A percentile compares a stretch with the other conserved stretches of the same genome.
Conservation (phyloP, 1,284 basidiomycete genomes). For the Schizophyllum amplum region DNA sequence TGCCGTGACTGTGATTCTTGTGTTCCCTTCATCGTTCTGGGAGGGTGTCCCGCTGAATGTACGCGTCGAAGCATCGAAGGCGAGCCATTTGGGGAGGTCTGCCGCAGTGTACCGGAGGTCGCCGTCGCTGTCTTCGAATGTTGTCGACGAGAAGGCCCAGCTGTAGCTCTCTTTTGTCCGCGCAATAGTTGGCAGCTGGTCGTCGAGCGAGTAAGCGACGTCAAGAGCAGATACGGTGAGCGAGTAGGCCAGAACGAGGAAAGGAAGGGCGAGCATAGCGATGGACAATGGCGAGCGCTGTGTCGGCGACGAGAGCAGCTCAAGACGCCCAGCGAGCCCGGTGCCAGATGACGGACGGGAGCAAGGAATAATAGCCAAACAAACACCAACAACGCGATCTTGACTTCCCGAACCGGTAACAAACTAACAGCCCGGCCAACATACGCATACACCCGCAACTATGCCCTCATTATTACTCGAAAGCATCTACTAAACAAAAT, state of each 20-base stretch:
- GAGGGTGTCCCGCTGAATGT: constrained; percentile 55
- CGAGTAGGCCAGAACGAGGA: constrained; percentile 29
- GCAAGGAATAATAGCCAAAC: background rate
- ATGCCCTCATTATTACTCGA: no score
- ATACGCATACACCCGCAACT: no score
- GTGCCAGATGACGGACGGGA: background rate
- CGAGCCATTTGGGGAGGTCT: constrained; percentile 55
- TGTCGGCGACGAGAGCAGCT: no score
- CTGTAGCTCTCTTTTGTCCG: constrained; percentile 48
- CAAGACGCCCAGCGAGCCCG: background rate
- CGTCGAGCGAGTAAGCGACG: constrained; percentile 41
- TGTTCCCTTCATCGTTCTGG: constrained; percentile 45
- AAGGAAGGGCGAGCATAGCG: constrained; percentile 64
- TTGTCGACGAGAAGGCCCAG: constrained; percentile 55
- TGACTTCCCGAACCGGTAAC: background rate
- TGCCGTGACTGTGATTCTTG: constrained; percentile 47
- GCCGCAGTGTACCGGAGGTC: constrained; percentile 38
- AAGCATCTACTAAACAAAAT: no score
- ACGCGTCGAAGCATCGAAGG: constrained; percentile 44
- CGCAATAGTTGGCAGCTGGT: constrained; percentile 58
- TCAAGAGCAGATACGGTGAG: constrained; percentile 34
- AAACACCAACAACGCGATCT: constrained; percentile 3
- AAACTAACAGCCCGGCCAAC: no score
- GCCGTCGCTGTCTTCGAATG: constrained; percentile 47
- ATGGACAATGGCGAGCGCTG: constrained; percentile 33